Base-by-base conservation (phyloP, 106 monocot genomes). In the Apostasia ramifera region DNA sequence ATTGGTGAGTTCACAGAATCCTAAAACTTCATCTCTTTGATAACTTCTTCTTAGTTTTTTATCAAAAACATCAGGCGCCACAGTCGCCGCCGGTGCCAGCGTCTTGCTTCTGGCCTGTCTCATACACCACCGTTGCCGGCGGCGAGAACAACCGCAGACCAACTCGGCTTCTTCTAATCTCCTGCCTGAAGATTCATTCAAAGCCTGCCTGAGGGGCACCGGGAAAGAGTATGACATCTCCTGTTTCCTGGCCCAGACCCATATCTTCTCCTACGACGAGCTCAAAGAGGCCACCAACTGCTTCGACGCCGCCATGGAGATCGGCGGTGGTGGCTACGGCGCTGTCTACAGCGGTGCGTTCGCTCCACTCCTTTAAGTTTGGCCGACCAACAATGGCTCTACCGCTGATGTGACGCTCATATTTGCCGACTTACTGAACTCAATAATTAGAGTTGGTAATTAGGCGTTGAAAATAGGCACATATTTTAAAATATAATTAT, bases 311-410 rank as follows among this genome's bases (percentile, higher is more conserved):
- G 63, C 79, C 3, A 70, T 65, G 57, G 70, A 73, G 50, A 40
- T 80, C 13, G 79, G 79, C 41, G 74, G 65, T 14, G 79, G 79
- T 9, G 79, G 74, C 9, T 80, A 61, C 15, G 74, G 79, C 52
- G 74, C 64, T 44, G 79, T 80, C 15, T 80, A 74, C 60, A 80
- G 59, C 74, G 79, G 79, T 73, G 26, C 26, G 26, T 26, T 26
- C 26, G 26, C 26, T 26, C 26, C 26, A 26, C 26, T 26, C 26
- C 26, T 26, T 26, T 26, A 26, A 26, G 26, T 26, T 26, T 26
- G 26, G 26, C 26, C 26, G 26, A 26, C 26, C 26, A 26, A 26
- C 26, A 26, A 26, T 26, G 26, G 26, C 26, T 26, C 26, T 26
- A 26, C 26, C 26, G 26, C 26, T 26, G 26, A 26, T 26, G 26